Evolutionary conservation across 2,329 filamentous ascomycete genomes (phyloP), one percentile per base, ranked within the genome.

Genomic region (Epichloe sylvatica): DNA sequence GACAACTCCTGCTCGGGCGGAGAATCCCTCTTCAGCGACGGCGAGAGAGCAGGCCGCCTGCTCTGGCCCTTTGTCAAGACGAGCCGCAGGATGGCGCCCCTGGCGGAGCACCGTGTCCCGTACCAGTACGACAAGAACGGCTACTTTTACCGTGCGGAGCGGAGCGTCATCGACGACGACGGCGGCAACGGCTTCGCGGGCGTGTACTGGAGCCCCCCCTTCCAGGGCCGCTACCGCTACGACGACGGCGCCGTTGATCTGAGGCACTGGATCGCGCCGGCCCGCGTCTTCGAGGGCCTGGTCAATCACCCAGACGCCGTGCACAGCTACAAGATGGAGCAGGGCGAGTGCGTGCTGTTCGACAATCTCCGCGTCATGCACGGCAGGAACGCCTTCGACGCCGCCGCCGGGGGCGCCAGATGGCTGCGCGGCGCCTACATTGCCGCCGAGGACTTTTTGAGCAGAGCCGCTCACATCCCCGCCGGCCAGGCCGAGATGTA

Each of bases 261-360:
- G 44, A 50, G 55, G 15, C 42, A 53, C 1, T 81, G 80, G 65
- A 67, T 78, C 45, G 52, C 61, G 1, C 74, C 75, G 0, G 72
- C 77, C 1, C 61, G 67, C 35, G 60, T 63, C 2, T 88, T 94
- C 57, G 74, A 80, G 45, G 51, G 62, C 0, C 55, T 76, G 0
- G 66, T 92, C 23, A 81, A 86, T 55, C 61, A 70, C 1, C 67
- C 73, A 0, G 61, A 69, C 4, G 77, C 77, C 52, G 66, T 88
- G 48, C 84, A 83, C 60, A 75, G 91, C 69, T 73, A 83, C 51
- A 83, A 83, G 65, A 71, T 96, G 64, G 70, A 80, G 49, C 80
- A 85, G 4, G 92, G 91, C 19, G 86, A 95, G 60, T 94, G 88
- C 62, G 89, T 90, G 12, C 75, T 98, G n/a, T 97, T 98, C 62